Base-by-base conservation (phyloP, 2,329 filamentous ascomycete species). In the Diplocarpon mali region DNA sequence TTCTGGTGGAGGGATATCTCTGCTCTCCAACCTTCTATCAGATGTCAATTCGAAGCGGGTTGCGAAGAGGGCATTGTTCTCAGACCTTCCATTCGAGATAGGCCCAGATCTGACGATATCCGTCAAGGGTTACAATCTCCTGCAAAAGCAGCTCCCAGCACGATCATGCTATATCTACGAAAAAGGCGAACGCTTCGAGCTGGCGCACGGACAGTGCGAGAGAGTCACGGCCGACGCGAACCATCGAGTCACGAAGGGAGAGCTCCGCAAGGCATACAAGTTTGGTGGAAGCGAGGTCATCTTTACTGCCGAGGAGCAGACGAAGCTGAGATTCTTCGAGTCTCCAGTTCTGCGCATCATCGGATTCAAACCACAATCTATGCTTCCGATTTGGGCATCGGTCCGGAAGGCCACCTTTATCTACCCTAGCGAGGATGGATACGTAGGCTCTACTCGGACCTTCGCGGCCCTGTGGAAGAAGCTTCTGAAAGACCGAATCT, bases 401-500 rank as follows among this genome's bases (percentile, higher is more conserved):
- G 72, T 85, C 39, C 86, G 85, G 59, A 88, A 89, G 56, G 85
- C 89, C 0, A 86, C 80, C 0, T 98, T 95, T 63, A 85, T 98
- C 47, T 96, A 94, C 58, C 92, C 92, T 0, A 92, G 83, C 14
- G 92, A 98, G 64, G 82, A 88, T 51, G 83, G 86, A 50, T 94
- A 80, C 56, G 75, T 95, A 20, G 92, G 92, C 15, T 96, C 89
- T 1, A 93, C 88, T 0, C 80, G 92, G 7, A 88, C 95, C 2
- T 98, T 96, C 62, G 82, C 89, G 2, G 87, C 92, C 0, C 67
- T 98, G 16, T 88, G 93, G 67, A 82, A 88, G 57, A 96, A 94
- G 60, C 72, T 98, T 1, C 65, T 90, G 4, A 77, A 78, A 44
- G 78, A 83, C 39, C 72, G 87, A 40, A 94, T 90, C 58, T 76